Percentiles rank a stretch among this genome's conserved stretches.
Conservation (phyloP, 768 basidiomycete genomes). For the Panaeolus cyanescens region DNA sequence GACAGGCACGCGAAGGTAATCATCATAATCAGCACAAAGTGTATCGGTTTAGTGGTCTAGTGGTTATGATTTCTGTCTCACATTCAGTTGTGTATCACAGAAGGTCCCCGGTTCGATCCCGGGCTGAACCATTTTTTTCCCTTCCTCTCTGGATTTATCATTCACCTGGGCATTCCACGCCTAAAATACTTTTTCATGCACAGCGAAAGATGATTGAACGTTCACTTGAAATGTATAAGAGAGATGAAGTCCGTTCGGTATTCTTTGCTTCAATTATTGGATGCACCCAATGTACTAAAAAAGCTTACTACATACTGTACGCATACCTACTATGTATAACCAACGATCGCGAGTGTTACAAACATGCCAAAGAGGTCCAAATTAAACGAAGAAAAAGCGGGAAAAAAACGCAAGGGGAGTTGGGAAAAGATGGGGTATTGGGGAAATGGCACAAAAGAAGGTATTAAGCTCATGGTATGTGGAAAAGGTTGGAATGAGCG, state of each 20-base stretch:
- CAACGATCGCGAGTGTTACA: neutral
- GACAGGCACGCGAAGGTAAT: no score
- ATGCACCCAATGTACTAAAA: neutral
- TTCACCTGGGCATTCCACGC: no score
- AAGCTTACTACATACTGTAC: neutral
- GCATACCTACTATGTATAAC: no score
- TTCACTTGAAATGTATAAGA: no score
- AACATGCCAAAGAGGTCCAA: neutral
- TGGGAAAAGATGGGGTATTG: neutral
- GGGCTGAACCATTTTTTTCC: constrained; percentile 40
- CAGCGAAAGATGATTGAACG: no score
- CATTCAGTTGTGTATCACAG: constrained; percentile 33
- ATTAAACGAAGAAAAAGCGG: neutral
- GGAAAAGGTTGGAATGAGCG: no score
- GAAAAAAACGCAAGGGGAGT: neutral
- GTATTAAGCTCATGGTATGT: no score
- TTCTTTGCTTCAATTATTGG: no score
- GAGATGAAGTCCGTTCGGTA: no score
- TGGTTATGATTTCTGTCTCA: constrained; percentile 53
- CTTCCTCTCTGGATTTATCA: no score
- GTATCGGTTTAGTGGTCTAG: constrained; percentile 34
- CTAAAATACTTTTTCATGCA: no score
- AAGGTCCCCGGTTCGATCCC: constrained; percentile 46
- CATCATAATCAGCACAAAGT: no score
- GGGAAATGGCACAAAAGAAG: neutral